phyloP scores from a whole-genome alignment of 2,329 filamentous ascomycete genomes.

The Fusarium nelsonii region DNA sequence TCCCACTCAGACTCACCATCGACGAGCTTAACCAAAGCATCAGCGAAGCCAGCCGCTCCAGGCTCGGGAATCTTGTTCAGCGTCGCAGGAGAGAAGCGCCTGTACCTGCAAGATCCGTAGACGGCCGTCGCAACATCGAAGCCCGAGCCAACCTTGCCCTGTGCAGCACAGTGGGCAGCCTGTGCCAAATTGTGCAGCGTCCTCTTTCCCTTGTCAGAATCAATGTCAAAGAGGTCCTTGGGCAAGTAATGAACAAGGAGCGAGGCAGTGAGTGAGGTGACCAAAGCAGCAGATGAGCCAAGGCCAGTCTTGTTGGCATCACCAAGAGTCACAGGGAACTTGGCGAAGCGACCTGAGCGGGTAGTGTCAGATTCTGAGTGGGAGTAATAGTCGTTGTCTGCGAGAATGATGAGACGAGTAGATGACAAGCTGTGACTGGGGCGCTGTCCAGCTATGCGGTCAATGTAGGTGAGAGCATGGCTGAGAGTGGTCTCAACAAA shows the following conservation, averaged over 20 bases:
- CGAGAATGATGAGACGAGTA: conserved; percentile 84
- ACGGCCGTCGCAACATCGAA: conserved; percentile 96
- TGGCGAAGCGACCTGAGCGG: conserved; percentile 71
- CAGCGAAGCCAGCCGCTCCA: conserved; percentile 74
- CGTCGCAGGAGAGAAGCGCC: conserved; percentile 87
- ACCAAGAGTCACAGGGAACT: conserved; percentile 80
- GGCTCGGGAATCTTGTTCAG: conserved; percentile 76
- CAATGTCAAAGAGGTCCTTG: conserved; percentile 66
- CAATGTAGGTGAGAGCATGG: conserved; percentile 88
- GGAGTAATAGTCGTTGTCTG: conserved; percentile 98
- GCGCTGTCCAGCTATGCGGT: conserved; percentile 55
- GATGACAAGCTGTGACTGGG: conserved; percentile 69
- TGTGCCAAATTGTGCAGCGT: conserved; percentile 93
- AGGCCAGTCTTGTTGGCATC: conserved; percentile 95
- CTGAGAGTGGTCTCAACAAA: conserved; percentile 93
- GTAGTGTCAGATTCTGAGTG: conserved; percentile 55
- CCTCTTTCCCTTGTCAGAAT: conserved; percentile 64
- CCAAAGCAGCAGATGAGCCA: conserved; percentile 92
- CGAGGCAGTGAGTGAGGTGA: conserved; percentile 85
- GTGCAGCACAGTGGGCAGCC: conserved; percentile 92
- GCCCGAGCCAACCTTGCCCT: conserved; percentile 95
- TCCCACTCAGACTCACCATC: conserved; percentile 79
- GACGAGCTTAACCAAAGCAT: conserved; percentile 73
- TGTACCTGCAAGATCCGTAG: conserved; percentile 90
- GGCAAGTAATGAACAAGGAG: conserved; percentile 82